Evolutionary conservation across 1,284 basidiomycete species (phyloP).

Genomic region (Schizophyllum commune): DNA sequence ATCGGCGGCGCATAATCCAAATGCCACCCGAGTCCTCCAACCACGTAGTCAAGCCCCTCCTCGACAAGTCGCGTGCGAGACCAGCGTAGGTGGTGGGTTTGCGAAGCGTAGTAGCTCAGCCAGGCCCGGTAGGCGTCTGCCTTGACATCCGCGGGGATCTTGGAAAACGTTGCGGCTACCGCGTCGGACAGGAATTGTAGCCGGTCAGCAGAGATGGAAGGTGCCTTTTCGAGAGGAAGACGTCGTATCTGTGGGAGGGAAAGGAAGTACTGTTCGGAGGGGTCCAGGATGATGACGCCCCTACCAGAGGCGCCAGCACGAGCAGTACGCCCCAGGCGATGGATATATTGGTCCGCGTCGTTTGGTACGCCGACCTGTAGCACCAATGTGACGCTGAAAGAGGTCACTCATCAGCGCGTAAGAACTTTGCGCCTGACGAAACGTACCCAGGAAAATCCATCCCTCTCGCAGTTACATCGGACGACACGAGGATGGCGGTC

Average conservation of each 20-base stretch:
- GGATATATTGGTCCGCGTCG: conserved; percentile 79
- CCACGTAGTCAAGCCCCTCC: conserved; percentile 38
- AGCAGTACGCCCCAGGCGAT: conserved; percentile 88
- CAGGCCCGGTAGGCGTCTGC: conserved; percentile 46
- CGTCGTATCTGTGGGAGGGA: conserved; percentile 14
- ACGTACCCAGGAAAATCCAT: conserved; percentile 79
- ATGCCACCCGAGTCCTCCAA: conserved; percentile 33
- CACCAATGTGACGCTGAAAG: conserved; percentile 50
- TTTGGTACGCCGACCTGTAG: conserved; percentile 73
- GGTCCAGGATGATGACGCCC: conserved; percentile 53
- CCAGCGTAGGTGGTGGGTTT: conserved; percentile 33
- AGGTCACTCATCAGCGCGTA: too few relatives aligned
- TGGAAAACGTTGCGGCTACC: conserved; percentile 16
- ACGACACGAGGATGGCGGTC: conserved; percentile 65
- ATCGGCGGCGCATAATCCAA: conserved; percentile 33
- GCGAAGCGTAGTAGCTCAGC: conserved; percentile 54
- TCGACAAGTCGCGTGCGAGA: conserved; percentile 34
- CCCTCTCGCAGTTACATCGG: conserved; percentile 87
- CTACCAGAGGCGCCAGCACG: conserved; percentile 69
- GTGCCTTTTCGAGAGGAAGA: conserved; percentile 8
- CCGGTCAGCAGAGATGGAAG: conserved; percentile 1
- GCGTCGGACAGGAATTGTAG: conserved; percentile 8
- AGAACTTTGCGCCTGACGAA: conserved; percentile 30
- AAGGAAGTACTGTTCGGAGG: conserved; percentile 50
- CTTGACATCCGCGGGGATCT: conserved; percentile 32